Percentiles rank a stretch among this genome's conserved stretches.
Conservation (phyloP, 176 grass and related monocot species). For the Phragmites australis region DNA sequence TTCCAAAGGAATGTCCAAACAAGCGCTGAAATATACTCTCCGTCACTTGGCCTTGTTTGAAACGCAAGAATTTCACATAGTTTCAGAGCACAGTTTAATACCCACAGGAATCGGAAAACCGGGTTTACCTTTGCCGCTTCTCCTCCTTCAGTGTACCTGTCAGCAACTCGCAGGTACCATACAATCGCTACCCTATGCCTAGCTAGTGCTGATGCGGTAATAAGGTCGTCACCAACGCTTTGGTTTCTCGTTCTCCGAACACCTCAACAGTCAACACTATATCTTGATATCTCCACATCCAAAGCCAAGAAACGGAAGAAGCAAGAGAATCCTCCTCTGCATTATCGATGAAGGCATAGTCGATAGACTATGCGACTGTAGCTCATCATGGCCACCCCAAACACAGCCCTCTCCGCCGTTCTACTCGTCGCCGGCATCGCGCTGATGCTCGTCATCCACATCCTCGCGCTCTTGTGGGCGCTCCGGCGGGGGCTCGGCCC, state of each 20-base stretch:
- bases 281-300: neutral
- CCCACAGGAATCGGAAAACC: too few relatives aligned
- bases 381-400: neutral
- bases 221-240: neutral
- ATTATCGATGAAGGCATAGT: neutral
- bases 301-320: constrained; percentile 24
- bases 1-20: neutral
- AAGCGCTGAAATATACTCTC: neutral
- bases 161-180: neutral
- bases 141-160: neutral
- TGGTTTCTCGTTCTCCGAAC: constrained; percentile 39
- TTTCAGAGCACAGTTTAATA: too few relatives aligned
- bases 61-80: too few relatives aligned
- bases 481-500: constrained; percentile 10
- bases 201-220: neutral
- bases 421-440: constrained; percentile 20
- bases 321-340: neutral
- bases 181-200: neutral
- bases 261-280: neutral
- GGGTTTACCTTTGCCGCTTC: too few relatives aligned
- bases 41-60: too few relatives aligned
- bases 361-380: neutral
- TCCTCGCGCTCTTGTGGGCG: constrained; percentile 30
- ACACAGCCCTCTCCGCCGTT: constrained; percentile 25
- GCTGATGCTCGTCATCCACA: constrained; percentile 38